Evolutionary conservation across 106 monocot genomes (phyloP).

Genomic region (Amphibolis antarctica): DNA sequence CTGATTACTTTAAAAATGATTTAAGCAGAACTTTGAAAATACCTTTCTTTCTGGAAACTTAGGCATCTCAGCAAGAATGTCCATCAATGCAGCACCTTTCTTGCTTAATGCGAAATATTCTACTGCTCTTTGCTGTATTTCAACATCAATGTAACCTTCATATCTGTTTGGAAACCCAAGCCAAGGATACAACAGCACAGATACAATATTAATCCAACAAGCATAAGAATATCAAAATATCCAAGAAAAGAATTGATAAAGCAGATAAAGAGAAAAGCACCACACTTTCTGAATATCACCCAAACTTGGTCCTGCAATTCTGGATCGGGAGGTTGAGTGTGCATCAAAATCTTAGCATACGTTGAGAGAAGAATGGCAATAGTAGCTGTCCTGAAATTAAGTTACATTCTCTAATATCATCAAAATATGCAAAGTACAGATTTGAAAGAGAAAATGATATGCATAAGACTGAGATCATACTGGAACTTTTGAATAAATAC

Average conservation of each 20-base stretch:
- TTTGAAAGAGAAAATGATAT: not conserved
- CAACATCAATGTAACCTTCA: slow-evolving; percentile 92
- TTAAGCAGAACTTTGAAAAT: not conserved
- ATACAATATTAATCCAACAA: not conserved
- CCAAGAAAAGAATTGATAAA: not conserved
- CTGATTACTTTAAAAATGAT: not conserved
- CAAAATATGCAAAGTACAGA: not conserved
- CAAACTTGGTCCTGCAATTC: slow-evolving; percentile 87
- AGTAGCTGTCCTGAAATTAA: slow-evolving; percentile 49
- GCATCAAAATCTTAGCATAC: slow-evolving; percentile 98
- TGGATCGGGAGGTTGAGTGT: slow-evolving; percentile 77
- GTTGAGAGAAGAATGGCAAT: slow-evolving; percentile 96
- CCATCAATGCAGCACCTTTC: slow-evolving; percentile 75
- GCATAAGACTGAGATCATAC: not conserved
- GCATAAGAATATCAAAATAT: not conserved
- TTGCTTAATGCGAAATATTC: slow-evolving; percentile 91
- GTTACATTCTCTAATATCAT: not conserved
- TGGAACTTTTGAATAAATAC: not conserved
- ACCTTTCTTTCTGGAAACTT: slow-evolving; percentile 99
- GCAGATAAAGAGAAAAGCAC: not conserved
- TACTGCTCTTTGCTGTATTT: slow-evolving; percentile 98
- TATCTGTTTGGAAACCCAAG: slow-evolving; percentile 33
- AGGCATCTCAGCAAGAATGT: slow-evolving; percentile 95
- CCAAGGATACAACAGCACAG: not conserved
- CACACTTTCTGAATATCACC: slow-evolving; percentile 87